Base-by-base conservation (phyloP, 2,329 filamentous ascomycete species). In the Sclerotinia glacialis region DNA sequence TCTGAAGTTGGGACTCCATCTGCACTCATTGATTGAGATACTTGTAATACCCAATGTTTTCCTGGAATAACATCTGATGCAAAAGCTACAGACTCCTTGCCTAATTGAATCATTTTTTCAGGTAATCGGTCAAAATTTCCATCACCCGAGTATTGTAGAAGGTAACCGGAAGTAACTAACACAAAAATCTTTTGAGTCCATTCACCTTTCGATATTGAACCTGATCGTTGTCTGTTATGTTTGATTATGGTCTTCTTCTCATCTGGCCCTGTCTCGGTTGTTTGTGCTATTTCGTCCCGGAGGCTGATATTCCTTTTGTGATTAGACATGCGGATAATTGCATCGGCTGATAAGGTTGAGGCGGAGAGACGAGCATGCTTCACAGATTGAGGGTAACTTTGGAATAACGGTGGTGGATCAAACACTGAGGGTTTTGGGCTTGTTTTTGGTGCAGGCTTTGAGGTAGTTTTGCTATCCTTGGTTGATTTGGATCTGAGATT, bases 331-430 rank as follows among this genome's bases (percentile, higher is more conserved):
- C 89, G 85, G 61, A 92, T 76, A 56, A 95, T 85, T 0, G 84
- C 78, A 68, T 96, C 93, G 1, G 89, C 84, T 1, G 89, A 86
- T 14, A 89, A 78, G 2, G 83, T 85, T 47, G 89, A 89, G 21
- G 89, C 84, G 34, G 88, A 84, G 3, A 96, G 80, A 21, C 84
- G 86, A 14, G 86, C 87, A 76, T 95, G 86, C 74, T 90, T 93
- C 71, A 92, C 84, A 3, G 92, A 87, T 77, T 96, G 93, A 0
- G 91, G 89, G 75, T 93, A 96, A 16, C 91, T 92, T 76, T 96
- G 90, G 76, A 93, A 96, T 16, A 97, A 80, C 2, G 92, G 91
- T 8, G 92, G 91, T 21, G 88, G 85, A 66, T 86, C 84, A 88
- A 88, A 91, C 16, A 72, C 74, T 67, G 72, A 65, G 23, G 71